phyloP scores from a whole-genome alignment of 371 early-diverging fungal species.

The Neoconidiobolus thromboides region DNA sequence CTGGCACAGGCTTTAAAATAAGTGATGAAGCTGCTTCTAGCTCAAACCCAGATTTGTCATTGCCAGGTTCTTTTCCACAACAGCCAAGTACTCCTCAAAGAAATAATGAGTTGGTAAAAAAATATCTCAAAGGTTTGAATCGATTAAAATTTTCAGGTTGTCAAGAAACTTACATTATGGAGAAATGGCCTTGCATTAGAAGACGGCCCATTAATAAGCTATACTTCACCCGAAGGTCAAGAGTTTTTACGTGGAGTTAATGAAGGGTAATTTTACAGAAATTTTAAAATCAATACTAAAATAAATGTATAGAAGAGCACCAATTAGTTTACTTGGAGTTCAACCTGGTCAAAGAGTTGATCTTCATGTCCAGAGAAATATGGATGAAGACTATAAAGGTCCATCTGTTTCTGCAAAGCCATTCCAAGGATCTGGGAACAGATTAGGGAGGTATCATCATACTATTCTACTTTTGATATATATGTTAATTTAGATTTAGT shows the following conservation, averaged over 20 bases:
- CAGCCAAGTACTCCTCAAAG: neutral
- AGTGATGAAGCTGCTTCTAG: neutral
- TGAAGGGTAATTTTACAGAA: constrained; percentile 39
- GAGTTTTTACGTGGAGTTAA: constrained; percentile 67
- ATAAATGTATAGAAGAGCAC: constrained; percentile 21
- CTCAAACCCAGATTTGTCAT: neutral
- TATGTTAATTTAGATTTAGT: neutral
- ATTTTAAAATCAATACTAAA: neutral
- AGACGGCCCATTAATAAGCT: constrained; percentile 70
- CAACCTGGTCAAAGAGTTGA: constrained; percentile 81
- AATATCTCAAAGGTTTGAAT: neutral
- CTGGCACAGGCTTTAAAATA: neutral
- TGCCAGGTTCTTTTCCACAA: neutral
- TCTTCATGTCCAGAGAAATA: constrained; percentile 58
- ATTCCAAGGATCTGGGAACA: constrained; percentile 69
- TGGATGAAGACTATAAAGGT: constrained; percentile 70
- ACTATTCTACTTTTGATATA: neutral
- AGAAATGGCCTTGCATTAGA: constrained; percentile 87
- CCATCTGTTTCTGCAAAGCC: constrained; percentile 59
- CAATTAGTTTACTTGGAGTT: constrained; percentile 70
- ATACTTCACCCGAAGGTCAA: constrained; percentile 71
- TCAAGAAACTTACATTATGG: constrained; percentile 82
- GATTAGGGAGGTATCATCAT: constrained; percentile 38
- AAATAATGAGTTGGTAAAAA: neutral
- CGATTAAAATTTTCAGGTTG: constrained; percentile 15